Base-by-base conservation (phyloP, 306 rosid species). In the Vigna angularis region DNA sequence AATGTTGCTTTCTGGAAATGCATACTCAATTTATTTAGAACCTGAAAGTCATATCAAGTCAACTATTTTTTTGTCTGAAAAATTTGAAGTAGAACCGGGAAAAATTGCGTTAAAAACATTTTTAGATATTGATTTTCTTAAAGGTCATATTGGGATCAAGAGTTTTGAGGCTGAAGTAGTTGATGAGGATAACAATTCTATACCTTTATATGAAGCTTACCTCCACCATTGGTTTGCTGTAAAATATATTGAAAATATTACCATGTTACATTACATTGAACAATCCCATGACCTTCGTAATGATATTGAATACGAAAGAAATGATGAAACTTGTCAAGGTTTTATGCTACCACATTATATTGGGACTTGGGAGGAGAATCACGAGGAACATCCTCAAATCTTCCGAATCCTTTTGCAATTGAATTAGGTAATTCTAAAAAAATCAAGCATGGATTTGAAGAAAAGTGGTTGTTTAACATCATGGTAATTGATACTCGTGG, bases 161-260 rank as follows among this genome's bases (percentile, higher is more conserved):
- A 76, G 66, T 32, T 76, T 76, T 17, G 47, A 66, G 34, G 74
- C 20, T 14, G 66, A 76, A 52, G 8, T 76, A 66, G 66, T 76
- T 66, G 73, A 76, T 16, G 74, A 76, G 22, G 4, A 66, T 8
- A 22, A 16, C 0, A 66, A 38, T 26, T 22, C 11, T 8, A 6
- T 76, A 22, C 66, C 80, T 7, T 53, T 66, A 5, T 17, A 76
- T 40, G 81, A 76, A 22, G 20, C 66, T 36, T 76, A 55, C 6
- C 13, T 18, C 9, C 30, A 55, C 9, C 61, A 55, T 20, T 55
- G 61, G 61, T 18, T 55, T 55, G 61, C 7, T 18, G 18, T 55
- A 18, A 55, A 55, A 20, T 55, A 55, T 11, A 2, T 8, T 55
- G 61, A 55, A 18, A 55, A 55, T 3, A 20, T 8, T 20, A 18